These are phyloP conservation scores for Talaromyces wortmannii DNA, from an alignment of 495 filamentous ascomycete genomes.

Conservation along the genomic window DNA sequence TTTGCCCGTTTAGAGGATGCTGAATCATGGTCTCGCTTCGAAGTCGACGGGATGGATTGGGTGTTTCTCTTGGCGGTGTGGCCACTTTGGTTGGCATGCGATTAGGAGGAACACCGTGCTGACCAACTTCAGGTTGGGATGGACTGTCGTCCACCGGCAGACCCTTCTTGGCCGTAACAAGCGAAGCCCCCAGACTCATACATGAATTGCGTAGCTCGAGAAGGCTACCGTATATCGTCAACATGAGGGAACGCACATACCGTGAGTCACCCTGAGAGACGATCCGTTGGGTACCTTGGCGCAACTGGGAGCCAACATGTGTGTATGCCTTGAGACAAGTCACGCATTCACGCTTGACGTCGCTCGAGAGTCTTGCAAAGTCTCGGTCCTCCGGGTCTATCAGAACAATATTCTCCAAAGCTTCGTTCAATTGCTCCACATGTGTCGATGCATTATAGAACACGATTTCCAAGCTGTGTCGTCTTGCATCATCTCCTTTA, in stretches of 20 bases:
- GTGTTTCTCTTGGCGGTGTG: conserved; percentile 55
- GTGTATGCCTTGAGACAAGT: conserved; percentile 72
- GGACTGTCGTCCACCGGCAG: conserved; percentile 16
- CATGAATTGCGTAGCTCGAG: conserved; percentile 63
- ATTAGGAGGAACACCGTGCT: conserved; percentile 15
- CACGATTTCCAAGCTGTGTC: conserved; percentile 68
- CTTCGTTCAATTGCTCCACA: conserved; percentile 67
- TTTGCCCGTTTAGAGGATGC: conserved; percentile 37
- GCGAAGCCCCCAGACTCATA: conserved; percentile 27
- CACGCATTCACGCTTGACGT: conserved; percentile 59
- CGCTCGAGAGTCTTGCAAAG: conserved; percentile 35
- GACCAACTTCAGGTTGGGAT: conserved; percentile 15
- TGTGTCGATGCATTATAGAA: conserved; percentile 71
- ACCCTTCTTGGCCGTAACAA: conserved; percentile 13
- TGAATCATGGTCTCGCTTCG: conserved; percentile 59
- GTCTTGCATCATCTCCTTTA: conserved; percentile 56
- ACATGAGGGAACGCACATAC: conserved; percentile 73
- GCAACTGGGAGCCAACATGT: conserved; percentile 64
- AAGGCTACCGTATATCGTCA: conserved; percentile 73
- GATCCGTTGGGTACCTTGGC: conserved; percentile 62
- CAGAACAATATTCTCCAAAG: conserved; percentile 58
- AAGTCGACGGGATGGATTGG: conserved; percentile 38
- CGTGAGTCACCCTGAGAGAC: conserved; percentile 67
- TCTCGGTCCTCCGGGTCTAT: conserved; percentile 28
- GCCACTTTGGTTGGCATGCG: conserved; percentile 42